Conservation (phyloP, 768 basidiomycete species). For the Pulveroboletus sp. region DNA sequence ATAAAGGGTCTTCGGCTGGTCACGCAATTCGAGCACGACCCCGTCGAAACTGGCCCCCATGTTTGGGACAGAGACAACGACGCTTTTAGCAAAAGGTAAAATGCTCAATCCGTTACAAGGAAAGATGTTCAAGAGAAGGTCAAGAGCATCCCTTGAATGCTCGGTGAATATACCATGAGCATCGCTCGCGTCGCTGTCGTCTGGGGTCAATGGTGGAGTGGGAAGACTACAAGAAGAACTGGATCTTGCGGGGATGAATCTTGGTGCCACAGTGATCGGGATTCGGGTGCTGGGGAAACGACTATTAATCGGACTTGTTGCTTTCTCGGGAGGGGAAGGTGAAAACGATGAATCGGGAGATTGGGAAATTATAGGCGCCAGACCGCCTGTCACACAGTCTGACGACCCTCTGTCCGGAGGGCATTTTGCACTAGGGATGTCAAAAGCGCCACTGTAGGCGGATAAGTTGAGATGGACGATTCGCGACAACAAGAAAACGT, state of each 20-base stretch:
- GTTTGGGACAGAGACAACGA: constrained; percentile 65
- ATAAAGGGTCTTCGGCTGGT: constrained; percentile 70
- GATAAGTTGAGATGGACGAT: constrained; percentile 2
- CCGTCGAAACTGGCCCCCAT: constrained; percentile 71
- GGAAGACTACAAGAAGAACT: constrained; percentile 40
- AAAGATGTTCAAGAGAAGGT: constrained; percentile 75
- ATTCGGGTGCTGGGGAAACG: constrained; percentile 19
- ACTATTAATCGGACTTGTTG: constrained; percentile 15
- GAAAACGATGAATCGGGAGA: constrained; percentile 34
- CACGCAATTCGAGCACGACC: constrained; percentile 70
- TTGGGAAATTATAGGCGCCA: constrained; percentile 59
- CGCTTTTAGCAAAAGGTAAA: constrained; percentile 69
- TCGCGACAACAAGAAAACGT: constrained; percentile 26
- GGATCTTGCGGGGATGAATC: constrained; percentile 39
- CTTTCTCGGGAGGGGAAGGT: constrained; percentile 26
- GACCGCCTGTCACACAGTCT: constrained; percentile 91
- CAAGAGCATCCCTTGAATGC: constrained; percentile 60
- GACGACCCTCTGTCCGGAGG: constrained; percentile 94
- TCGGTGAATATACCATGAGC: constrained; percentile 40
- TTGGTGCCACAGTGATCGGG: constrained; percentile 33
- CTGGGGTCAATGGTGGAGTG: constrained; percentile 80
- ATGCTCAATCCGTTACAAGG: constrained; percentile 65
- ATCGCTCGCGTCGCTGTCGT: constrained; percentile 47
- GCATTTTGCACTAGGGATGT: constrained; percentile 87
- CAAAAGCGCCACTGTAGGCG: constrained; percentile 86